Conservation (phyloP, 2,329 filamentous ascomycete species). For the Xylaria sp. region DNA sequence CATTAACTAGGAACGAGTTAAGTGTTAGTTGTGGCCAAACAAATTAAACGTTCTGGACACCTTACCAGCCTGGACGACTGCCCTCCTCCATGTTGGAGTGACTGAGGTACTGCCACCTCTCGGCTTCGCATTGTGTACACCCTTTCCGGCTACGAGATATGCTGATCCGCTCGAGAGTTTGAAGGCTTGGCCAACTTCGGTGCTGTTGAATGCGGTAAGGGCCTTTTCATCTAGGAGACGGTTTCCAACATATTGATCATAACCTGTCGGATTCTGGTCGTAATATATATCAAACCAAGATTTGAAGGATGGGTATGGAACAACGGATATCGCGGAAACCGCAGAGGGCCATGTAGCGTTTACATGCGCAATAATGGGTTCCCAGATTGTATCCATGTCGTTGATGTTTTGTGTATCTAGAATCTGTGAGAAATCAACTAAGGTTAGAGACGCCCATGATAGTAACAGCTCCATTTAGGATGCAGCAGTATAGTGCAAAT, state of each 20-base stretch:
- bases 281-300: slow-evolving; percentile 53
- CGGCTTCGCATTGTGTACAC: slow-evolving; percentile 56
- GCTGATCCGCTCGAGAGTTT: slow-evolving; percentile 51
- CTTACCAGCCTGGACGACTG: slow-evolving; percentile 57
- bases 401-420: slow-evolving; percentile 51
- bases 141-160: slow-evolving; percentile 58
- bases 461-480: neutral
- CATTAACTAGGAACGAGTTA: slow-evolving; percentile 43
- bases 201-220: slow-evolving; percentile 50
- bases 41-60: neutral
- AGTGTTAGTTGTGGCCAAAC: slow-evolving; percentile 23
- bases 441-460: neutral
- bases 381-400: slow-evolving; percentile 48
- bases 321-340: slow-evolving; percentile 18
- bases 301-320: slow-evolving; percentile 52
- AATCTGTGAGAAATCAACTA: slow-evolving; percentile 38
- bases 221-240: slow-evolving; percentile 56
- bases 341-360: slow-evolving; percentile 54
- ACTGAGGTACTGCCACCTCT: slow-evolving; percentile 60
- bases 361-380: slow-evolving; percentile 53
- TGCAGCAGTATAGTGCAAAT: too few species aligned
- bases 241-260: slow-evolving; percentile 55
- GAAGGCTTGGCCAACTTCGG: slow-evolving; percentile 53
- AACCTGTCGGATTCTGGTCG: slow-evolving; percentile 53
- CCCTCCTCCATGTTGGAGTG: slow-evolving; percentile 63